These are phyloP conservation scores for Gilbertella persicaria DNA, from an alignment of 371 early-diverging fungal genomes.

Conservation along the genomic window DNA sequence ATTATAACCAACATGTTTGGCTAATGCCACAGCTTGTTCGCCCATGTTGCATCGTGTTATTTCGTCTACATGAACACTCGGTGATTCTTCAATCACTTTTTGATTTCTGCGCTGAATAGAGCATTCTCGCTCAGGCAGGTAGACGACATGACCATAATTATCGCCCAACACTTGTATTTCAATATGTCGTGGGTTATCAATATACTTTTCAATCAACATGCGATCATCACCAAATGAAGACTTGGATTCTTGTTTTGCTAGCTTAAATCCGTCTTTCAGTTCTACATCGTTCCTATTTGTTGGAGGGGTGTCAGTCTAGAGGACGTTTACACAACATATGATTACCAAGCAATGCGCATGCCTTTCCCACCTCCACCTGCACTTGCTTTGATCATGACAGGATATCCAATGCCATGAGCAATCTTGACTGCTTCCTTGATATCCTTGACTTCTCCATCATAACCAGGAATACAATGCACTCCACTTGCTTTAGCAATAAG, in stretches of 20 bases:
- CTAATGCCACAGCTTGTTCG: slow-evolving; percentile 79
- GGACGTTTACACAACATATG: too few relatives aligned
- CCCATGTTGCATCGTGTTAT: slow-evolving; percentile 77
- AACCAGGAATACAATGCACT: slow-evolving; percentile 70
- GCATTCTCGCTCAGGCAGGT: slow-evolving; percentile 91
- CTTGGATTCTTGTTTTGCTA: slow-evolving; percentile 81
- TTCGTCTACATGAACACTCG: slow-evolving; percentile 67
- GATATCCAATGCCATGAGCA: slow-evolving; percentile 67
- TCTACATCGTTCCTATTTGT: slow-evolving; percentile 59
- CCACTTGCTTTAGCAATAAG: slow-evolving; percentile 68
- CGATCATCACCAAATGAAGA: slow-evolving; percentile 87
- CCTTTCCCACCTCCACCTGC: slow-evolving; percentile 93
- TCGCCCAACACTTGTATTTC: slow-evolving; percentile 87
- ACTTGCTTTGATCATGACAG: slow-evolving; percentile 84
- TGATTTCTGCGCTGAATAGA: slow-evolving; percentile 91
- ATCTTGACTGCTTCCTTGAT: slow-evolving; percentile 47
- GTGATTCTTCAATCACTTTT: slow-evolving; percentile 83
- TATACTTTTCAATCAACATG: slow-evolving; percentile 90
- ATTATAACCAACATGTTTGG: slow-evolving; percentile 81
- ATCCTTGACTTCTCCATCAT: slow-evolving; percentile 58
- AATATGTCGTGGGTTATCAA: slow-evolving; percentile 83
- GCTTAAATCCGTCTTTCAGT: slow-evolving; percentile 74
- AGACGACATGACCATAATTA: slow-evolving; percentile 72
- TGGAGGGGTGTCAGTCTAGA: too few relatives aligned
- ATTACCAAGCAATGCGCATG: slow-evolving; percentile 73